These are phyloP conservation scores for Xylariaceae sp. DNA, from an alignment of 2,329 filamentous ascomycete species.

Conservation along the genomic window DNA sequence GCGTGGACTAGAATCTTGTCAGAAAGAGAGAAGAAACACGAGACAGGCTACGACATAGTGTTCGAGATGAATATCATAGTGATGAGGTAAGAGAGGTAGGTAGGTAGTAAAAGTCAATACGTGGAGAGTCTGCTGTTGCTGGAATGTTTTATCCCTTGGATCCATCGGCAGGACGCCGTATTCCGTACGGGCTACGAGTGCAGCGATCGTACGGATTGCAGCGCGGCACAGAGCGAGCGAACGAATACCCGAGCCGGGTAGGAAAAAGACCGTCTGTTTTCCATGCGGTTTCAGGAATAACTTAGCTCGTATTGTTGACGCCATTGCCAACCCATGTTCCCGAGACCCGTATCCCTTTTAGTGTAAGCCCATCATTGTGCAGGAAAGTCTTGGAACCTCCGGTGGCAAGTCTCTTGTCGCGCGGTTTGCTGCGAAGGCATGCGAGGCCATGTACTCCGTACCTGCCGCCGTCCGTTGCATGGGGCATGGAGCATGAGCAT, in stretches of 20 bases:
- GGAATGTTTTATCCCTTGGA: no score
- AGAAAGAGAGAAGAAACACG: no score
- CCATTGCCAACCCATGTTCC: constrained; percentile 11
- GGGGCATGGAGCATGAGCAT: no score
- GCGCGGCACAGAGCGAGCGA: neutral
- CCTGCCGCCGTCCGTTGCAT: no score
- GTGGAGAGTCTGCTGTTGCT: no score
- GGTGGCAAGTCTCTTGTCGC: neutral
- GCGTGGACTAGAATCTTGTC: no score
- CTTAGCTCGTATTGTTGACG: constrained; percentile 16
- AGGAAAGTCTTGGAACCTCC: neutral
- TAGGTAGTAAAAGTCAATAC: no score
- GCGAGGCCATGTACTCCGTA: no score
- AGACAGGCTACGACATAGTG: no score
- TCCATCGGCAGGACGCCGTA: neutral
- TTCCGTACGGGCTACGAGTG: neutral
- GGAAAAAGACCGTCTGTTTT: neutral
- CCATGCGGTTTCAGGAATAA: neutral
- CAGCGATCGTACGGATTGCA: neutral
- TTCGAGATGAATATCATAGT: no score
- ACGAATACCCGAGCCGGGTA: neutral
- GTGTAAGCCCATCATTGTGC: constrained; percentile 8
- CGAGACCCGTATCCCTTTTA: constrained; percentile 11
- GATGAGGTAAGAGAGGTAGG: no score
- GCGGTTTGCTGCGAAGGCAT: no score